Percentiles rank a stretch among this genome's conserved stretches.
Evolutionary conservation across 805 yeast genomes (phyloP).

Genomic region (Cyberlindnera amylophila): DNA sequence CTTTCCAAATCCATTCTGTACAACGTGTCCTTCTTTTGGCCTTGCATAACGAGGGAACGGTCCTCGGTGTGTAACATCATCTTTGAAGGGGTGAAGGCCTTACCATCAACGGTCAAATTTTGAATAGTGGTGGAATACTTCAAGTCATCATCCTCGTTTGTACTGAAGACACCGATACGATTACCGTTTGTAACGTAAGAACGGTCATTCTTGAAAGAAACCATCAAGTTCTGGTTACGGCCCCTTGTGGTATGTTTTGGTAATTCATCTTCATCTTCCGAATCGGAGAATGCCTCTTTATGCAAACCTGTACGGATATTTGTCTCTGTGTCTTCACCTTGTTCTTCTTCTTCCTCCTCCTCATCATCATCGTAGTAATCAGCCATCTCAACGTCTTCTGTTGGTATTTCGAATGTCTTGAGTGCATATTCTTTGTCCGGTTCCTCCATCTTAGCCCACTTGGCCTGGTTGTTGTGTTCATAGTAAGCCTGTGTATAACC

Average conservation of each 20-base stretch:
- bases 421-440: slow-evolving; percentile 53
- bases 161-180: slow-evolving; percentile 74
- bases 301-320: slow-evolving; percentile 22
- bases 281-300: slow-evolving; percentile 28
- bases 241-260: slow-evolving; percentile 30
- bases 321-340: slow-evolving; percentile 30
- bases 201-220: slow-evolving; percentile 66
- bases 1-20: slow-evolving; percentile 75
- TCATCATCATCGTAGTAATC: slow-evolving; percentile 21
- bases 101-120: slow-evolving; percentile 50
- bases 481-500: slow-evolving; percentile 51
- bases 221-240: slow-evolving; percentile 61
- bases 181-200: slow-evolving; percentile 79
- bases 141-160: slow-evolving; percentile 46
- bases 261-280: slow-evolving; percentile 34
- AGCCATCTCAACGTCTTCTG: slow-evolving; percentile 34
- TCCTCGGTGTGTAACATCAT: slow-evolving; percentile 80
- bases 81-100: slow-evolving; percentile 50
- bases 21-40: slow-evolving; percentile 44
- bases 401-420: slow-evolving; percentile 46
- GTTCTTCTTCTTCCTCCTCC: slow-evolving; percentile 36
- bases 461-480: slow-evolving; percentile 51
- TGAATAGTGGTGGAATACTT: slow-evolving; percentile 67
- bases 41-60: slow-evolving; percentile 61
- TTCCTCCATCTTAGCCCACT: slow-evolving; percentile 42